Conservation (phyloP, 768 basidiomycete genomes). For the Rhizopogon roseolus region DNA sequence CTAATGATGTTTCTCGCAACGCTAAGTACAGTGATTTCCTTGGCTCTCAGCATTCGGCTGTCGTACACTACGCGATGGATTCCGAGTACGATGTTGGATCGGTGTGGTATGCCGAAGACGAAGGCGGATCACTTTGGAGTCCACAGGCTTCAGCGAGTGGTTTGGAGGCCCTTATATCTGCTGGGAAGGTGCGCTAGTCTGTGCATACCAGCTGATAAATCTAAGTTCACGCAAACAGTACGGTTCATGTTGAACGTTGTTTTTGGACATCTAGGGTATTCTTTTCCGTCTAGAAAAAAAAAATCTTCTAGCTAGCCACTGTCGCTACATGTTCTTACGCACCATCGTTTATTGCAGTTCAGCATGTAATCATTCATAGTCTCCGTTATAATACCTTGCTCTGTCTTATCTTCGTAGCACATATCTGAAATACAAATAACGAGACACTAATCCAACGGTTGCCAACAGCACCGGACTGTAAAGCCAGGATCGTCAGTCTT, state of each 20-base stretch:
- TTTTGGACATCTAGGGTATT: too few relatives aligned
- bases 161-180: conserved; percentile 24
- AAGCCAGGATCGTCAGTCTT: too few relatives aligned
- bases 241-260: conserved; percentile 7
- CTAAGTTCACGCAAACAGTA: conserved; percentile 10
- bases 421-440: too few relatives aligned
- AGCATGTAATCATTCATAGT: too few relatives aligned
- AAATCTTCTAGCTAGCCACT: too few relatives aligned
- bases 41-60: conserved; percentile 35
- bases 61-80: conserved; percentile 33
- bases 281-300: background rate
- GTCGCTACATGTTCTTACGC: too few relatives aligned
- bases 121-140: conserved; percentile 24
- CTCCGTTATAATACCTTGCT: too few relatives aligned
- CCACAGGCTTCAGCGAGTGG: conserved; percentile 26
- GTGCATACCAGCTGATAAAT: conserved; percentile 1
- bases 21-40: conserved; percentile 35
- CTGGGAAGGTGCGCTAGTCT: conserved; percentile 16
- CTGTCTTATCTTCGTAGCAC: too few relatives aligned
- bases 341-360: too few relatives aligned
- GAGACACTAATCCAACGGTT: too few relatives aligned
- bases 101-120: conserved; percentile 25
- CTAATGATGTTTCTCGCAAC: conserved; percentile 34
- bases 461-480: too few relatives aligned
- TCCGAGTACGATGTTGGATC: conserved; percentile 35